Conservation (phyloP, 2,329 filamentous ascomycete species). For the Monascus ruber region DNA sequence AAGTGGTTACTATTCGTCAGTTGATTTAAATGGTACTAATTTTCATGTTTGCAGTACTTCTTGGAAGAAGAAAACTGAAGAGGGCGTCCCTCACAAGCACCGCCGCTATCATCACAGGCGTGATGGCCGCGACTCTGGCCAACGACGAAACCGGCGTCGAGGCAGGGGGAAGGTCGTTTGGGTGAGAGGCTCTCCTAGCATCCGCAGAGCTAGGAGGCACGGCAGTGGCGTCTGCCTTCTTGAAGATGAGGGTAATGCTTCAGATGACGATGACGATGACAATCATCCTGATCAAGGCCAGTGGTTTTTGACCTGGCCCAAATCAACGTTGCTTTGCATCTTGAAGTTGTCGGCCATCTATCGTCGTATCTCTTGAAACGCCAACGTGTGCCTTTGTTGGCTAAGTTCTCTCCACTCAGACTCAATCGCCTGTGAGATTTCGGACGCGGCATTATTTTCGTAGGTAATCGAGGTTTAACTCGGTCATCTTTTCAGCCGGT, state of each 20-base stretch:
- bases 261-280: slow-evolving; percentile 55
- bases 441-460: not conserved
- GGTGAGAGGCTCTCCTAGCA: slow-evolving; percentile 32
- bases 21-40: not conserved
- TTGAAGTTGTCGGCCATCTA: slow-evolving; percentile 7
- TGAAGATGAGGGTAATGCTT: slow-evolving; percentile 44
- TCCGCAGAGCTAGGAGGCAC: slow-evolving; percentile 28
- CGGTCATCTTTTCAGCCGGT: too few relatives aligned
- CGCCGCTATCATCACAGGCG: slow-evolving; percentile 24
- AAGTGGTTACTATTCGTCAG: too few relatives aligned
- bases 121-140: slow-evolving; percentile 26
- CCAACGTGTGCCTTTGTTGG: slow-evolving; percentile 2
- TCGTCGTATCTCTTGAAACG: not conserved
- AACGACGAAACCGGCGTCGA: slow-evolving; percentile 21
- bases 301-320: slow-evolving; percentile 44
- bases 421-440: not conserved
- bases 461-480: not conserved
- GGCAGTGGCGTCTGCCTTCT: slow-evolving; percentile 22
- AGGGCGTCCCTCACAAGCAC: slow-evolving; percentile 41
- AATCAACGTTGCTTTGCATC: slow-evolving; percentile 4
- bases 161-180: slow-evolving; percentile 21
- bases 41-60: slow-evolving; percentile 61
- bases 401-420: not conserved
- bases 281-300: slow-evolving; percentile 49
- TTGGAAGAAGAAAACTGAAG: slow-evolving; percentile 73